A percentile compares a stretch with the other conserved stretches of the same genome.
phyloP scores from a whole-genome alignment of 805 yeast species.

The Candida morakotiae region DNA sequence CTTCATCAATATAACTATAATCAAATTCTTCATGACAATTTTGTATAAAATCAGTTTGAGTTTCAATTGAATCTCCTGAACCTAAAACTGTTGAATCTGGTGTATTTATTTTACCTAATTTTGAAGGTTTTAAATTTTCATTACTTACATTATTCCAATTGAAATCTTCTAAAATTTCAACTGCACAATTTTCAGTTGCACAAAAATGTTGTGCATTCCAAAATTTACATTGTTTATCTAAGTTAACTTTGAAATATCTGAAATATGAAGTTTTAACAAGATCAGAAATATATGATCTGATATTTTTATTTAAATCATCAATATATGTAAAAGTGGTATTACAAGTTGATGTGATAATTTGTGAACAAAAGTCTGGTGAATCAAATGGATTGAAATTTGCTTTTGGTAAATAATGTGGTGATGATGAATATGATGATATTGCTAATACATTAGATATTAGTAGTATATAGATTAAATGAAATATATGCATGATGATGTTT shows the following conservation, averaged over 20 bases:
- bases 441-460: background rate
- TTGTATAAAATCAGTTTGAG: constrained; percentile 7
- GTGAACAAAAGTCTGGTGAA: constrained; percentile 42
- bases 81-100: constrained; percentile 15
- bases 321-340: constrained; percentile 43
- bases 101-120: constrained; percentile 47
- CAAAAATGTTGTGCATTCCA: constrained; percentile 82
- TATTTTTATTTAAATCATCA: constrained; percentile 29
- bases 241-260: constrained; percentile 79
- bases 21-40: constrained; percentile 46
- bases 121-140: constrained; percentile 70
- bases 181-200: constrained; percentile 85
- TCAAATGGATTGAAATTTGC: constrained; percentile 32
- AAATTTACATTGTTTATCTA: constrained; percentile 81
- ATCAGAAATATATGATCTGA: constrained; percentile 48
- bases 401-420: constrained; percentile 5
- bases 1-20: constrained; percentile 65
- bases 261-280: constrained; percentile 76
- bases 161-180: constrained; percentile 72
- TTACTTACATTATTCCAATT: constrained; percentile 50
- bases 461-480: constrained; percentile 1
- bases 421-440: background rate
- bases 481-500: background rate
- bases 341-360: constrained; percentile 41
- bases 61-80: constrained; percentile 8